Conservation (phyloP, 2,329 filamentous ascomycete genomes). For the Ilyonectria mors-panacis region DNA sequence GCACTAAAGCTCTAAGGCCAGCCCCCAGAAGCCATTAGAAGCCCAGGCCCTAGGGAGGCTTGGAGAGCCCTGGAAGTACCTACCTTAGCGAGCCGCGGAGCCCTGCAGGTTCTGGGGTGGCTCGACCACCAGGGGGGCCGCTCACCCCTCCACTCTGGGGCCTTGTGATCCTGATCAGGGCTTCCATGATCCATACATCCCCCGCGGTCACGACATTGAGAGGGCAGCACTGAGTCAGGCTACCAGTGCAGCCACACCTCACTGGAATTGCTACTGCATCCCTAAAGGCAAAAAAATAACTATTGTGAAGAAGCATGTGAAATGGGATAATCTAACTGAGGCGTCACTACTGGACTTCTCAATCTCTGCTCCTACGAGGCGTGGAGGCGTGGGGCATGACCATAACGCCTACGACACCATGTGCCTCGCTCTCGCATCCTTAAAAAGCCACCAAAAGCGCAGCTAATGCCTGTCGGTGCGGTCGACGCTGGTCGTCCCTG, state of each 20-base stretch:
- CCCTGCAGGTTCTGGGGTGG: slow-evolving; percentile 15
- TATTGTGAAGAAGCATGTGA: background rate
- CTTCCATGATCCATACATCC: slow-evolving; percentile 13
- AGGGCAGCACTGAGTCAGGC: slow-evolving; percentile 14
- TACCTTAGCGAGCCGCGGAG: slow-evolving; percentile 7
- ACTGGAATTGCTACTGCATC: background rate
- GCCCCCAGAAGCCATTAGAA: background rate
- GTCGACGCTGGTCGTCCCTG: background rate
- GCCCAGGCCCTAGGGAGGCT: background rate
- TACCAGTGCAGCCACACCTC: slow-evolving; percentile 6
- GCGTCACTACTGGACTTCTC: background rate
- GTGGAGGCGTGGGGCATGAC: slow-evolving; percentile 27
- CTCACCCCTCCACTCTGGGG: slow-evolving; percentile 20
- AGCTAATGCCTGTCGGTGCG: background rate
- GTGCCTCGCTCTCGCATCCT: slow-evolving; percentile 24
- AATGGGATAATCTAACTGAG: slow-evolving; percentile 1
- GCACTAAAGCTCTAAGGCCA: background rate
- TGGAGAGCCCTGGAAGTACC: background rate
- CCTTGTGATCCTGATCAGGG: background rate
- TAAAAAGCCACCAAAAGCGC: slow-evolving; percentile 22
- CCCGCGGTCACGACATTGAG: slow-evolving; percentile 23
- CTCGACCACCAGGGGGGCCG: slow-evolving; percentile 23
- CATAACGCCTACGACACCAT: slow-evolving; percentile 11
- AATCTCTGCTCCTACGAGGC: background rate
- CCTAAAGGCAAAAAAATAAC: background rate